phyloP scores from a whole-genome alignment of 345 rosid species.

The Toxicodendron radicans region DNA sequence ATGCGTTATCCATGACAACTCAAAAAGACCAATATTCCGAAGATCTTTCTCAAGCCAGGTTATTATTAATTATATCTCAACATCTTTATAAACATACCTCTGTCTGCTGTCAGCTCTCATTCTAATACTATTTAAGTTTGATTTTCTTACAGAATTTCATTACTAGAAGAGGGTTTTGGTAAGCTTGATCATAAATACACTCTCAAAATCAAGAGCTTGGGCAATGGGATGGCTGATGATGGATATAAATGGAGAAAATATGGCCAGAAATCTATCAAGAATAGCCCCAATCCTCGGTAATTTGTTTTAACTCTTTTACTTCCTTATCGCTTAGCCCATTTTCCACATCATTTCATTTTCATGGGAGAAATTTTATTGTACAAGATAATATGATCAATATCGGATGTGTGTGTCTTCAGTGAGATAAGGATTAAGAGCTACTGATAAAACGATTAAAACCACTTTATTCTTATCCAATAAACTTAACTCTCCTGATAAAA shows the following conservation, averaged over 20 bases:
- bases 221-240: slow-evolving; percentile 65
- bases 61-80: neutral
- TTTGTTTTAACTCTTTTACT: neutral
- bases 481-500: neutral
- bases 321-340: neutral
- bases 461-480: no score
- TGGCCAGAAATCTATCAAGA: slow-evolving; percentile 88
- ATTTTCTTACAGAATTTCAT: slow-evolving; percentile 22
- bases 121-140: neutral
- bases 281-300: slow-evolving; percentile 84
- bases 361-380: no score
- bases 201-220: slow-evolving; percentile 56
- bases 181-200: slow-evolving; percentile 71
- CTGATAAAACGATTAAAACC: no score
- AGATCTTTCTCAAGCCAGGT: slow-evolving; percentile 37
- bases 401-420: no score
- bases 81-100: neutral
- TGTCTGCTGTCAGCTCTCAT: neutral
- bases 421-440: no score
- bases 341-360: neutral
- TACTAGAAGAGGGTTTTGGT: slow-evolving; percentile 34
- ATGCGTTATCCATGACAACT: slow-evolving; percentile 38
- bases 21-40: slow-evolving; percentile 21
- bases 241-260: slow-evolving; percentile 99
- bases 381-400: no score